These are phyloP conservation scores for Blastocystis sp. DNA, from an alignment of 352 stramenopile species.

Conservation along the genomic window DNA sequence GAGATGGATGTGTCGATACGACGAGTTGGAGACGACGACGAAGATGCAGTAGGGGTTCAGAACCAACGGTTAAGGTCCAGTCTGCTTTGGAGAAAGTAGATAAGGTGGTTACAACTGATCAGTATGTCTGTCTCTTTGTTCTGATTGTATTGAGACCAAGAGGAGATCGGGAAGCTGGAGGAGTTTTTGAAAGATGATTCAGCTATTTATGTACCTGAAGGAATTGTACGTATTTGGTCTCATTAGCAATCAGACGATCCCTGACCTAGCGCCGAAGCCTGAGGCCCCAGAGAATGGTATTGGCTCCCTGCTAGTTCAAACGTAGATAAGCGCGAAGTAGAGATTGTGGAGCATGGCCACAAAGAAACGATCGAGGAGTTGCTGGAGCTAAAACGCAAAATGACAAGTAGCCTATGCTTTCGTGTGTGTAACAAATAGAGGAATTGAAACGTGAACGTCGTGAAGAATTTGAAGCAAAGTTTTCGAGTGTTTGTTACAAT, in stretches of 20 bases:
- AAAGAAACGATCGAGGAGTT: conserved; percentile 50
- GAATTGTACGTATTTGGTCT: background rate
- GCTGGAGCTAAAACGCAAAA: conserved; percentile 17
- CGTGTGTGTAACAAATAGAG: background rate
- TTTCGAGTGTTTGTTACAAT: conserved; percentile 39
- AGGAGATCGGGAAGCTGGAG: background rate
- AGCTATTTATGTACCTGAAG: conserved; percentile 5
- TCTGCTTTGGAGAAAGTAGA: background rate
- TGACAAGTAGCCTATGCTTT: background rate
- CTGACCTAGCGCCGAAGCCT: background rate
- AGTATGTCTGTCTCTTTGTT: background rate
- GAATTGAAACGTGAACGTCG: conserved; percentile 39
- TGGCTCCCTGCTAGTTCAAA: too few species aligned
- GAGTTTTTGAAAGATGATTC: conserved; percentile 3
- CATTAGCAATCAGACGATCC: background rate
- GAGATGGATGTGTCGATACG: background rate
- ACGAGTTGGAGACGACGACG: background rate
- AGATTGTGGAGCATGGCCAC: background rate
- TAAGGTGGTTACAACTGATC: background rate
- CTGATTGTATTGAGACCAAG: background rate
- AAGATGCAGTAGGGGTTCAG: background rate
- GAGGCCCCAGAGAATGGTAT: background rate
- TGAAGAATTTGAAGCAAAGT: conserved; percentile 27
- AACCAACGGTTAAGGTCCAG: background rate
- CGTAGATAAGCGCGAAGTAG: conserved; percentile 17